Base-by-base conservation (phyloP, 805 yeast genomes). In the Yarrowia divulgata region DNA sequence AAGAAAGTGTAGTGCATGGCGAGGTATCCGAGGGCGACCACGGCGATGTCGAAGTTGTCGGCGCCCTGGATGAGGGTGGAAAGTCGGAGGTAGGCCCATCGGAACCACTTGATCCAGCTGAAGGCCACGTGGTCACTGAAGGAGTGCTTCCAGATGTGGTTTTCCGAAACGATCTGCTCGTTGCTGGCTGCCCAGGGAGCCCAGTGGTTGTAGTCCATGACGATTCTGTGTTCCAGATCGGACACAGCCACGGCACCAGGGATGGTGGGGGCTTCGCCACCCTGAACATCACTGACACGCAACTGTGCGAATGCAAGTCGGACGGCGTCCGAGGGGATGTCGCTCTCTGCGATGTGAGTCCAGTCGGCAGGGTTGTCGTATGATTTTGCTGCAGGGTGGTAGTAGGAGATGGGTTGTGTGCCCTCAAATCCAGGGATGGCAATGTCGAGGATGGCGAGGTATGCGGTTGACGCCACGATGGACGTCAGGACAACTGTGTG, bases 1-100 rank as follows among this genome's bases (percentile, higher is more conserved):
- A 86, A 79, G 73, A 94, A 85, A 12, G 97, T 91, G 78, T 90
- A 88, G 84, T 90, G 83, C 97, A 93, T 93, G 60, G 96, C 96
- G 35, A 86, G 74, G 78, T 94, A 94, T 2, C 97, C 98, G 64
- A 88, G 77, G 2, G 91, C 83, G 64, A 95, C 88, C 70, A 93
- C 83, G 14, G 87, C 87, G 48, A 93, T 88, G 78, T 94, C 98
- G 73, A 91, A 91, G 34, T 89, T 86, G 73, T 93, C 97, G 18
- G 97, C 95, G 71, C 90, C 88, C 66, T 82, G 81, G 46, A 78
- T 69, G 40, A 79, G 75, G 45, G 74, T 77, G 14, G 71, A 69
- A 37, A 81, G 71, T 42, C 80, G 75, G 62, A 73, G 73, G 60
- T 74, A 69, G 71, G 76, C 76, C 75, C 77, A 77, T 60, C 74